A percentile compares a stretch with the other conserved stretches of the same genome.
phyloP scores from a whole-genome alignment of 768 basidiomycete species.

The Amylocystis lapponica region DNA sequence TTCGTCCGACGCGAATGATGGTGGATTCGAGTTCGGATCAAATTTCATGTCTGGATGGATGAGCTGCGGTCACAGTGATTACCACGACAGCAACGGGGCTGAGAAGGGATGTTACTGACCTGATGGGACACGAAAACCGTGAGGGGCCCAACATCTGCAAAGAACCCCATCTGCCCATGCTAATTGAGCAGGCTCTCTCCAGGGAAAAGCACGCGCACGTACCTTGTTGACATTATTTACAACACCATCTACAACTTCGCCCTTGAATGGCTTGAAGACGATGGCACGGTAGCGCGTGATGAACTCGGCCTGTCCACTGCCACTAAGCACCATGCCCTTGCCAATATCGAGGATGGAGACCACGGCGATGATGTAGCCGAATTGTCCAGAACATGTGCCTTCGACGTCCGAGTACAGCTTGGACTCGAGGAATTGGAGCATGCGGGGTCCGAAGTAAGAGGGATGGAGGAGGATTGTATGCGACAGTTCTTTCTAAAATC shows the following conservation, averaged over 20 bases:
- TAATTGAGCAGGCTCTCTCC: not conserved
- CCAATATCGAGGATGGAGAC: slow-evolving; percentile 89
- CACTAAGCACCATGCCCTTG: slow-evolving; percentile 86
- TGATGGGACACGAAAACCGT: slow-evolving; percentile 95
- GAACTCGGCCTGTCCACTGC: slow-evolving; percentile 95
- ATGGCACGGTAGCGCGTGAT: slow-evolving; percentile 91
- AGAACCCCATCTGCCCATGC: slow-evolving; percentile 86
- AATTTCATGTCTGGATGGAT: slow-evolving; percentile 93
- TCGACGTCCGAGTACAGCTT: slow-evolving; percentile 96
- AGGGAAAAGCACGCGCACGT: slow-evolving; percentile 16
- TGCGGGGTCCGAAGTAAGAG: slow-evolving; percentile 95
- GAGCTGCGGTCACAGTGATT: slow-evolving; percentile 42
- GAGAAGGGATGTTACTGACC: slow-evolving; percentile 44
- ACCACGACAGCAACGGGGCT: not conserved
- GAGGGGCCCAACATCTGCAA: slow-evolving; percentile 92
- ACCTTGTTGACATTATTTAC: slow-evolving; percentile 97
- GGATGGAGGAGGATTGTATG: slow-evolving; percentile 97
- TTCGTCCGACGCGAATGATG: slow-evolving; percentile 88
- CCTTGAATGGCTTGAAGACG: slow-evolving; percentile 99
- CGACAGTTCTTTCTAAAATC: slow-evolving; percentile 83
- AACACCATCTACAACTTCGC: slow-evolving; percentile 95
- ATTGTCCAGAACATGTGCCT: slow-evolving; percentile 93
- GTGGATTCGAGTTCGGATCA: slow-evolving; percentile 96
- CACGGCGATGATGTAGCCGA: slow-evolving; percentile 92
- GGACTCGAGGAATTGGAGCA: slow-evolving; percentile 87